Evolutionary conservation across 106 monocot species (phyloP), one percentile per base, ranked within the genome.

Genomic region (Platanthera guangdongensis): DNA sequence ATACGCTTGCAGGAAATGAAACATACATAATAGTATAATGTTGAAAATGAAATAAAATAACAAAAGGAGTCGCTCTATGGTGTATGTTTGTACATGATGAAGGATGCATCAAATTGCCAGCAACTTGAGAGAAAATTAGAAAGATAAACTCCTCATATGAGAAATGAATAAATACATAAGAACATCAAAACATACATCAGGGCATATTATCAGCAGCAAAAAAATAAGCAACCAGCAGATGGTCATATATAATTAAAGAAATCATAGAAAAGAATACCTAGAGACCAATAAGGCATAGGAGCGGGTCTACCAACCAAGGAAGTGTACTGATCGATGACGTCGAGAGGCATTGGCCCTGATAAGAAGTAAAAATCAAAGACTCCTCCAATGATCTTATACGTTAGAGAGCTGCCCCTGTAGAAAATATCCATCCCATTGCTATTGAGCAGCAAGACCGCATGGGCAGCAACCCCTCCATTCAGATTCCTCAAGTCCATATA

Each of bases 231-330:
- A 70, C 39, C n/a, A 54, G 11, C 18, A 21, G 4, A 30, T 64
- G 7, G 25, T 30, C 30, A 32, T 65, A 65, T 2, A 9, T 28
- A 28, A 65, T 5, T 9, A 65, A 32, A 9, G 12, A 65, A 39
- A n/a, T 32, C 65, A 65, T 65, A 10, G 30, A 11, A 65, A 62
- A 73, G 47, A 78, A 53, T 82, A 97, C 97, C 99, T 47, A 99
- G 71, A 54, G 99, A 79, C 99, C 99, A 99, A 77, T 99, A 99
- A n/a, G 99, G 99, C 94, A 99, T 99, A n/a, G 99, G 86, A 77
- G 99, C 94, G 22, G 99, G 99, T 5, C 99, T 81, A 11, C 99
- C 99, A 7, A 99, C 80, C 47, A 99, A 77, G 1, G 77, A 54
- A 2, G 99, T 99, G 68, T 99, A 99, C 65, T 99, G 99, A 81